Evolutionary conservation across 257 asterid species (phyloP).

Genomic region (Nicotiana undulata): DNA sequence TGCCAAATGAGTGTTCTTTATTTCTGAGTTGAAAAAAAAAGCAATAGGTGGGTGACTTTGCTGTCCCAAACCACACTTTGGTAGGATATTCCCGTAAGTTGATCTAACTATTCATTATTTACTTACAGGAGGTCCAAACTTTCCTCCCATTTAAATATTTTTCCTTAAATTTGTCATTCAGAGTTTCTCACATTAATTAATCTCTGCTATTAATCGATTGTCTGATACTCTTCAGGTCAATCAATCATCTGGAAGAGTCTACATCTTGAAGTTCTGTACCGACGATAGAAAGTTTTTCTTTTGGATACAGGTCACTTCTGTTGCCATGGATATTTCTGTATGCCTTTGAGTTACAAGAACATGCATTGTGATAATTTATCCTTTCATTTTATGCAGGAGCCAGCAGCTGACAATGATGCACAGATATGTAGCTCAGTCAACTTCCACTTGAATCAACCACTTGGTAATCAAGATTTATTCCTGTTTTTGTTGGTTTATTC

Average conservation of each 20-base stretch:
- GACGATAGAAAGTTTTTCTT: slow-evolving; percentile 91
- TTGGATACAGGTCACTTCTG: slow-evolving; percentile 83
- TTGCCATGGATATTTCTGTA: background rate
- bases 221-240: slow-evolving; percentile 45
- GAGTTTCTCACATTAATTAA: background rate
- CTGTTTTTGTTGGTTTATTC: background rate
- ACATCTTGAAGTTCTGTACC: slow-evolving; percentile 69
- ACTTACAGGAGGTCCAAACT: background rate
- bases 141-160: background rate
- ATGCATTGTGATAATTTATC: background rate
- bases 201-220: slow-evolving; percentile 11
- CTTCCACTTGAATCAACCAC: slow-evolving; percentile 70
- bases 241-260: slow-evolving; percentile 91
- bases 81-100: no score
- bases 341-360: slow-evolving; percentile 4
- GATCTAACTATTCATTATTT: background rate
- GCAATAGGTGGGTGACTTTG: no score
- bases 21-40: no score
- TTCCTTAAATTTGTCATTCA: background rate
- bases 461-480: slow-evolving; percentile 36
- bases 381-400: slow-evolving; percentile 61
- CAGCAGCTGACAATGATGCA: slow-evolving; percentile 58
- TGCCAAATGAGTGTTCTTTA: no score
- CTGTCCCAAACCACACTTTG: no score
- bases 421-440: slow-evolving; percentile 65